Evolutionary conservation across 2,329 filamentous ascomycete species (phyloP), one percentile per base, ranked within the genome.

Genomic region (Coniella lustricola): DNA sequence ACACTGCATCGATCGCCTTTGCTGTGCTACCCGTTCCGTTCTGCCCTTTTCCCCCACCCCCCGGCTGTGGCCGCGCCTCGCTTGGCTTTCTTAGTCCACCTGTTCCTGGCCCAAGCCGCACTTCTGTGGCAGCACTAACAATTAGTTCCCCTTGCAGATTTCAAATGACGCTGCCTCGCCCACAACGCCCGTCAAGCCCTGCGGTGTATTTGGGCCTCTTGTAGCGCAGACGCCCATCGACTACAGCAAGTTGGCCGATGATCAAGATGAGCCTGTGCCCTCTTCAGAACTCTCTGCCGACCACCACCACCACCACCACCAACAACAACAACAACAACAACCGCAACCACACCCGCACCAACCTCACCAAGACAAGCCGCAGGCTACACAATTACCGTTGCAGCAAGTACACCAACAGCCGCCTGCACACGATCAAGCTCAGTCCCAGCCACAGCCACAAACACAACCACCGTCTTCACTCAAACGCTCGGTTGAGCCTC

Each of bases 201-300:
- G 45, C 39, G 77, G 77, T 56, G 70, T 81, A 52, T 81, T 81
- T 67, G 77, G 77, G 39, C 77, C 76, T 54, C 61, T 81, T 54
- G 65, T 71, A 51, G 64, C 67, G 48, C 69, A 75, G 52, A 69
- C 68, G 42, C 66, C 67, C 48, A 65, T 64, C 54, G 67, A 70
- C 49, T 57, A 65, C 43, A 63, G 61, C 44, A 60, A 64, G 33
- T 60, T 72, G 17, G 61, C 59, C 32, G 64, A 63, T 44, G 64
- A 66, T n/a, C 64, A 65, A 20, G 36, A 46, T 14, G 55, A 54
- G 17, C 41, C 41, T 54, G 50, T 53, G 16, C 42, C 48, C 13
- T 38, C 39, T 17, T 36, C 35, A n/a, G 52, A 46, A 35, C 12
- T 36, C n/a, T 22, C 44, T 16, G 35, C 16, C 36, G 47, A 31